These are phyloP conservation scores for Lactarius deliciosus DNA, from an alignment of 768 basidiomycete genomes.

Conservation along the genomic window DNA sequence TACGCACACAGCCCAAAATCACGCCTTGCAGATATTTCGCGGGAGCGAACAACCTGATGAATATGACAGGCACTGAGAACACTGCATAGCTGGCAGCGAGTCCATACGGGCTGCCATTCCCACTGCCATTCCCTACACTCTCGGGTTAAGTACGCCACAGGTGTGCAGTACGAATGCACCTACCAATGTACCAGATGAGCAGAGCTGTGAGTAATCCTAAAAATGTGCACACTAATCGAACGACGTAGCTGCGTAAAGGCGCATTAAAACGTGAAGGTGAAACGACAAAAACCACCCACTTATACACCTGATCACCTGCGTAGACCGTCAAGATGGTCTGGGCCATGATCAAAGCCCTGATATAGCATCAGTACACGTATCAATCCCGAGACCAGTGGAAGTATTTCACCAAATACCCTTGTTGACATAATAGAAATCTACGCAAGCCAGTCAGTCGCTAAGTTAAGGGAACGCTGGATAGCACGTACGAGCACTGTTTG, in stretches of 20 bases:
- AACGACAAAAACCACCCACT: conserved; percentile 34
- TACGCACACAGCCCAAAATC: conserved; percentile 41
- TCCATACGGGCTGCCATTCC: conserved; percentile 55
- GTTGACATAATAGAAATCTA: conserved; percentile 45
- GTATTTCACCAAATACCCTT: conserved; percentile 47
- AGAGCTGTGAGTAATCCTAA: conserved; percentile 48
- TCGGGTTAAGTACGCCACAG: not conserved
- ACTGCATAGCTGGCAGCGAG: conserved; percentile 49
- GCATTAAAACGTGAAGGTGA: not conserved
- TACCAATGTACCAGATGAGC: conserved; percentile 51
- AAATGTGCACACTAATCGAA: conserved; percentile 48
- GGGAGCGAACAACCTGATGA: conserved; percentile 48
- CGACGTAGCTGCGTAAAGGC: conserved; percentile 38
- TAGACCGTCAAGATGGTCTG: conserved; percentile 58
- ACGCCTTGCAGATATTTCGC: conserved; percentile 40
- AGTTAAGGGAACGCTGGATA: not conserved
- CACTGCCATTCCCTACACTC: conserved; percentile 41
- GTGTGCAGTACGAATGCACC: not conserved
- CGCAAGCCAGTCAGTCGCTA: conserved; percentile 6
- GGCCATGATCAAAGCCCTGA: conserved; percentile 58
- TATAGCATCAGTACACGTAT: not conserved
- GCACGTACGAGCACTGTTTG: conserved; percentile 44
- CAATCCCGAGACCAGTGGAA: not conserved
- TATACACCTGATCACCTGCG: conserved; percentile 56
- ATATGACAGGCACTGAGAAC: conserved; percentile 47